Percentiles rank a stretch among this genome's conserved stretches.
phyloP scores from a whole-genome alignment of 768 basidiomycete species.

The Calvatia gigantea region DNA sequence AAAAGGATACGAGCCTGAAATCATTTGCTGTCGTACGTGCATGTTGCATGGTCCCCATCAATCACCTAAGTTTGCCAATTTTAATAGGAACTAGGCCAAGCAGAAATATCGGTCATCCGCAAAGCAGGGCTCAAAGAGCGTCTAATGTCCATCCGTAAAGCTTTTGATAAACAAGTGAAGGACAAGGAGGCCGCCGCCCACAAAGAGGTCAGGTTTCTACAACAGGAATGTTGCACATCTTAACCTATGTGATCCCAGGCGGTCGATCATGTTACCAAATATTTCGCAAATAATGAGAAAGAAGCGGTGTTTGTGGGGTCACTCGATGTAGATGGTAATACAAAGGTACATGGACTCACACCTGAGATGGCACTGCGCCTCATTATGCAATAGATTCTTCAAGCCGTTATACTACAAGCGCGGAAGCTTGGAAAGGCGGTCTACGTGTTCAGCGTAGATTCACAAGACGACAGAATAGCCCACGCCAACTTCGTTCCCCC shows the following conservation, averaged over 20 bases:
- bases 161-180: conserved; percentile 81
- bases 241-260: conserved; percentile 41
- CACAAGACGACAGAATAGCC: conserved; percentile 67
- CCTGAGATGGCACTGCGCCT: neutral
- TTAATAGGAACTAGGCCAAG: conserved; percentile 78
- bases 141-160: conserved; percentile 67
- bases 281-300: conserved; percentile 76
- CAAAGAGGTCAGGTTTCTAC: conserved; percentile 56
- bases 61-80: neutral
- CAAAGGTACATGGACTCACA: conserved; percentile 54
- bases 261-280: conserved; percentile 59
- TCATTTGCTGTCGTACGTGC: conserved; percentile 65
- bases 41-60: conserved; percentile 13
- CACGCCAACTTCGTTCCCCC: conserved; percentile 82
- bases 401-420: conserved; percentile 70
- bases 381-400: conserved; percentile 52
- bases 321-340: conserved; percentile 78
- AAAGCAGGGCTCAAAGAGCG: conserved; percentile 81
- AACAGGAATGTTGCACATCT: too few relatives aligned
- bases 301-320: conserved; percentile 66
- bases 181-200: conserved; percentile 73
- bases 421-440: conserved; percentile 80
- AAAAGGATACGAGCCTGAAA: conserved; percentile 88
- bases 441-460: conserved; percentile 84
- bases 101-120: conserved; percentile 82